phyloP scores from a whole-genome alignment of 2,329 filamentous ascomycete genomes.

The Sarocladium brachiariae region DNA sequence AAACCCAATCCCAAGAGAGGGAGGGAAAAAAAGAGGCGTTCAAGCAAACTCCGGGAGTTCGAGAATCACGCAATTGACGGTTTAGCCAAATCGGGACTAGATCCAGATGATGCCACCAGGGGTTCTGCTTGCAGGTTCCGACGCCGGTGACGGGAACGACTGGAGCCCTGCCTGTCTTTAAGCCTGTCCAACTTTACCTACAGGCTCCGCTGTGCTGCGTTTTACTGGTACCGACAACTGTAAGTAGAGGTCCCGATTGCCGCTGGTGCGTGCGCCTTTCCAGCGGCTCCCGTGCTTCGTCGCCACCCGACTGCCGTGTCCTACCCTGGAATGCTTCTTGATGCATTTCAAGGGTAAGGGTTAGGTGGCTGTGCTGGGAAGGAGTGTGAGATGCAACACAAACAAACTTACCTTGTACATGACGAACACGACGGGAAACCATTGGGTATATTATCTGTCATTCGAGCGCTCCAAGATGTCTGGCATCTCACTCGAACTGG shows the following conservation, averaged over 20 bases:
- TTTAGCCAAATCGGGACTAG: slow-evolving; percentile 1
- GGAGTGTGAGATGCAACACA: no score
- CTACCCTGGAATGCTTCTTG: no score
- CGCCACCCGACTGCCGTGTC: neutral
- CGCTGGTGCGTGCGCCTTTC: neutral
- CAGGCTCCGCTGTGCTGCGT: no score
- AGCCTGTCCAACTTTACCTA: no score
- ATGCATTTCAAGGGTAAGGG: slow-evolving; percentile 1
- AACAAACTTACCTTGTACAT: no score
- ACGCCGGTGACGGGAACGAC: slow-evolving; percentile 1
- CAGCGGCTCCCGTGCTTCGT: neutral
- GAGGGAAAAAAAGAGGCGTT: slow-evolving; percentile 1
- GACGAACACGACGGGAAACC: no score
- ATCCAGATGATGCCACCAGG: slow-evolving; percentile 6
- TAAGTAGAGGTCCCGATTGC: slow-evolving; percentile 1
- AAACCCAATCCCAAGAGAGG: no score
- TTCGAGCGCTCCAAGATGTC: no score
- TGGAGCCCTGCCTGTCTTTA: neutral
- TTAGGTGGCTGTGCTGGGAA: neutral
- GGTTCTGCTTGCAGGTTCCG: neutral
- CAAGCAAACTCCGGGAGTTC: neutral
- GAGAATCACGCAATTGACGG: slow-evolving; percentile 8
- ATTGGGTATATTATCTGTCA: no score
- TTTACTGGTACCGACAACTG: no score
- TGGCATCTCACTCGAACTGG: no score